Percentiles rank a stretch among this genome's conserved stretches.
These are phyloP conservation scores for Skeletonema costatum DNA, from an alignment of 108 stramenopile genomes.

Conservation along the genomic window DNA sequence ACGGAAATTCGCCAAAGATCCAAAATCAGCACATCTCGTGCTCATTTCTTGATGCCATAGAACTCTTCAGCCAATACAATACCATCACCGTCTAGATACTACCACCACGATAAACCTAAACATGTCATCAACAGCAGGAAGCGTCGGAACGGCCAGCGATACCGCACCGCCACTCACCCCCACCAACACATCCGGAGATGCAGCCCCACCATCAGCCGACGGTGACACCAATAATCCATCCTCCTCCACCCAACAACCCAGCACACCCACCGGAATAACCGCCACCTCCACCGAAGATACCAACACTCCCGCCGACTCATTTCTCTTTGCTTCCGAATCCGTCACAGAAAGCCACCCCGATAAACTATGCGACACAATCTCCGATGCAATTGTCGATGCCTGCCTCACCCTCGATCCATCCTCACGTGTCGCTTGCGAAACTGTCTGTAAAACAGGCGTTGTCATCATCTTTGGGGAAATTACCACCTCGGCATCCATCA, in stretches of 20 bases:
- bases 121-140: slow-evolving; percentile 4
- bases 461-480: slow-evolving; percentile 99
- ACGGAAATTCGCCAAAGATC: not conserved
- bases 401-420: slow-evolving; percentile 91
- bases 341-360: slow-evolving; percentile 99
- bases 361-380: slow-evolving; percentile 97
- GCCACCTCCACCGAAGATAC: slow-evolving; percentile 3
- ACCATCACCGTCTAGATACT: too few species aligned
- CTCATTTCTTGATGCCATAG: too few species aligned
- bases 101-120: not conserved
- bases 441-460: slow-evolving; percentile 97
- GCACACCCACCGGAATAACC: not conserved
- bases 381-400: slow-evolving; percentile 96
- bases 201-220: not conserved
- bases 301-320: slow-evolving; percentile 45
- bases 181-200: not conserved
- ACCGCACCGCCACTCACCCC: not conserved
- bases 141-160: not conserved
- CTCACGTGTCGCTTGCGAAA: slow-evolving; percentile 97
- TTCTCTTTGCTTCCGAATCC: slow-evolving; percentile 94
- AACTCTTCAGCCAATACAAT: too few species aligned
- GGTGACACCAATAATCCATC: not conserved
- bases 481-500: slow-evolving; percentile 93
- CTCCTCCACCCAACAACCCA: not conserved
- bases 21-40: not conserved